Evolutionary conservation across 306 rosid genomes (phyloP).

Genomic region (Lathyrus sativus): DNA sequence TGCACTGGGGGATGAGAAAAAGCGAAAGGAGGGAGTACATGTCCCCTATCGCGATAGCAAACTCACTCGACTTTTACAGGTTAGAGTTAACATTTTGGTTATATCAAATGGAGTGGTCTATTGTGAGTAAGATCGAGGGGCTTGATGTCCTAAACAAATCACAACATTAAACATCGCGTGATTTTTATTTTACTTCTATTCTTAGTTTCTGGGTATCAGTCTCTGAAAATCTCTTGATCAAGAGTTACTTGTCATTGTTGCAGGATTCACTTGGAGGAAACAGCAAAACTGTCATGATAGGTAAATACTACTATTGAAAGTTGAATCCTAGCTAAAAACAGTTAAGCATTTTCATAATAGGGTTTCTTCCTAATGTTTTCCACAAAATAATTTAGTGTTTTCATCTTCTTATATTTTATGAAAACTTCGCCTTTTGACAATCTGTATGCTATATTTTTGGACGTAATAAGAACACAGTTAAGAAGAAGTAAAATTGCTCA

Average conservation of each 20-base stretch:
- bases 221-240: slow-evolving; percentile 38
- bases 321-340: slow-evolving; percentile 25
- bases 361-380: slow-evolving; percentile 29
- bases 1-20: slow-evolving; percentile 85
- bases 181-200: slow-evolving; percentile 1
- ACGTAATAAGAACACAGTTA: slow-evolving; percentile 23
- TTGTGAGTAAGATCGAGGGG: not conserved
- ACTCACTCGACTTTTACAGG: slow-evolving; percentile 93
- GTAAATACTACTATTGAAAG: slow-evolving; percentile 49
- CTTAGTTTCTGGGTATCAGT: slow-evolving; percentile 31
- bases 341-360: slow-evolving; percentile 17
- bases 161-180: not conserved
- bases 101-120: slow-evolving; percentile 10
- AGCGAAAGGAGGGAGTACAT: slow-evolving; percentile 76
- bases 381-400: slow-evolving; percentile 26
- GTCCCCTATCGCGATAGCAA: slow-evolving; percentile 88
- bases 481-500: slow-evolving; percentile 23
- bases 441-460: not conserved
- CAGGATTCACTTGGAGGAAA: slow-evolving; percentile 96
- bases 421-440: not conserved
- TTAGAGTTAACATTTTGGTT: slow-evolving; percentile 41
- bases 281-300: slow-evolving; percentile 91
- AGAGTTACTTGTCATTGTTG: slow-evolving; percentile 36
- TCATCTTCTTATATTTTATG: slow-evolving; percentile 5
- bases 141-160: not conserved